Conservation (phyloP, 108 stramenopile genomes). For the Cylindrotheca closterium region DNA sequence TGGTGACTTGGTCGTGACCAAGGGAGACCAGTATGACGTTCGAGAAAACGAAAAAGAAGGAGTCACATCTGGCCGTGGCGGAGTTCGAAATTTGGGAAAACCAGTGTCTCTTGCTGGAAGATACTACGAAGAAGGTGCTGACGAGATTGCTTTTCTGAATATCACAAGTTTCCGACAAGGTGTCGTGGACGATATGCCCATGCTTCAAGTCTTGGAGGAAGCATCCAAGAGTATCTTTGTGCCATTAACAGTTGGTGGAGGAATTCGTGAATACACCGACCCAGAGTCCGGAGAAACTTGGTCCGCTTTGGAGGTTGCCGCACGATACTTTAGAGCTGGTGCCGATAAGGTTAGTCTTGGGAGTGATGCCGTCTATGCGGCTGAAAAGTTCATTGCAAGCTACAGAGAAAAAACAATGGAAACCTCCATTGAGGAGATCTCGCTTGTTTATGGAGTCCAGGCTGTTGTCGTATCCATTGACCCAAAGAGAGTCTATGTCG, state of each 20-base stretch:
- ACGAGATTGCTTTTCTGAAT: slow-evolving; percentile 97
- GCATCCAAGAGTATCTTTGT: slow-evolving; percentile 95
- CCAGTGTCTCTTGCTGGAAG: slow-evolving; percentile 87
- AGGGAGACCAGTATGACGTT: slow-evolving; percentile 99
- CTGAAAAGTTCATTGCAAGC: slow-evolving; percentile 64
- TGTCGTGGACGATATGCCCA: slow-evolving; percentile 95
- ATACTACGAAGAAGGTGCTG: slow-evolving; percentile 96
- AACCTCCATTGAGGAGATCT: slow-evolving; percentile 91
- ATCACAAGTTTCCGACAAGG: slow-evolving; percentile 95
- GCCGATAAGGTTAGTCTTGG: slow-evolving; percentile 98
- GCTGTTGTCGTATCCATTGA: slow-evolving; percentile 99
- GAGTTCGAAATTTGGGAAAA: slow-evolving; percentile 98
- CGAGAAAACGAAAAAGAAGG: slow-evolving; percentile 85
- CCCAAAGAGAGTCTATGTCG: slow-evolving; percentile 92
- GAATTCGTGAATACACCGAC: slow-evolving; percentile 94
- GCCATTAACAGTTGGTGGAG: slow-evolving; percentile 97
- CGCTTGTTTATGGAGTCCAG: slow-evolving; percentile 92
- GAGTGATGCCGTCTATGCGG: slow-evolving; percentile 93
- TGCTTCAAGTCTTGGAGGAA: slow-evolving; percentile 93
- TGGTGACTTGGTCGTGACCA: slow-evolving; percentile 98
- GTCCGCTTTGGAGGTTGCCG: slow-evolving; percentile 93
- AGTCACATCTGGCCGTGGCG: slow-evolving; percentile 68
- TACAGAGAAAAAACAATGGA: slow-evolving; percentile 67
- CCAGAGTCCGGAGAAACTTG: slow-evolving; percentile 69
- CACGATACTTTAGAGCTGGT: slow-evolving; percentile 97